A percentile compares a stretch with the other conserved stretches of the same genome.
phyloP scores from a whole-genome alignment of 768 basidiomycete species.

The Leccinellum luteum region DNA sequence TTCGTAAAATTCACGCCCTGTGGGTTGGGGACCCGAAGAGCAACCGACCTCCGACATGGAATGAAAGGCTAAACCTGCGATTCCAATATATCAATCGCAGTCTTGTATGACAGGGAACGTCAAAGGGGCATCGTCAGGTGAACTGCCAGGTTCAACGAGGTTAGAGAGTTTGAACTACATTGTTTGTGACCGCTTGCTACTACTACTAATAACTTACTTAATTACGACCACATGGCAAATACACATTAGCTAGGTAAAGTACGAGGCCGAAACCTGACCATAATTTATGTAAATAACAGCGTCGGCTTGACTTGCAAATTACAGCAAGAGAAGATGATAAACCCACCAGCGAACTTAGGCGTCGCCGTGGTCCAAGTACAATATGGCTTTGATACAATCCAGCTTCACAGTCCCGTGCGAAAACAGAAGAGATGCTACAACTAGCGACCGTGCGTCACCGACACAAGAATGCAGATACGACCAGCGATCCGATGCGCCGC shows the following conservation, averaged over 20 bases:
- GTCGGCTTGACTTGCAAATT: constrained; percentile 10
- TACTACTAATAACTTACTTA: constrained; percentile 2
- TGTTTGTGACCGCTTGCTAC: constrained; percentile 35
- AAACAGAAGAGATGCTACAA: constrained; percentile 6
- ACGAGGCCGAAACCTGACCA: constrained; percentile 10
- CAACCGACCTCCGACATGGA: constrained; percentile 26
- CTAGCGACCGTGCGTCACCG: constrained; percentile 21
- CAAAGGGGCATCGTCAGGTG: constrained; percentile 31
- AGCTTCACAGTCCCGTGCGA: constrained; percentile 26
- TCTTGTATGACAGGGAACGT: constrained; percentile 5
- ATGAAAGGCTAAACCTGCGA: constrained; percentile 20
- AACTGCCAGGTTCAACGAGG: constrained; percentile 16
- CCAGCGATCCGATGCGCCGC: constrained; percentile 28
- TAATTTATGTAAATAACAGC: constrained; percentile 32
- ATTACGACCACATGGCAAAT: constrained; percentile 23
- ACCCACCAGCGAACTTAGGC: constrained; percentile 4
- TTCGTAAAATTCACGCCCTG: constrained; percentile 53
- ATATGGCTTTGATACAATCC: constrained; percentile 22
- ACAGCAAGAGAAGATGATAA: constrained; percentile 5
- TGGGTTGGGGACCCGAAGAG: constrained; percentile 29
- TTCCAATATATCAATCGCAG: constrained; percentile 15
- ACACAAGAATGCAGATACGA: constrained; percentile 31
- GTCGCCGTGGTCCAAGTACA: constrained; percentile 17
- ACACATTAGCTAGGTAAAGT: constrained; percentile 8
- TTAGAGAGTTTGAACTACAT: constrained; percentile 8